Conservation (phyloP, 2,329 filamentous ascomycete species). For the Trichoderma endophyticum region DNA sequence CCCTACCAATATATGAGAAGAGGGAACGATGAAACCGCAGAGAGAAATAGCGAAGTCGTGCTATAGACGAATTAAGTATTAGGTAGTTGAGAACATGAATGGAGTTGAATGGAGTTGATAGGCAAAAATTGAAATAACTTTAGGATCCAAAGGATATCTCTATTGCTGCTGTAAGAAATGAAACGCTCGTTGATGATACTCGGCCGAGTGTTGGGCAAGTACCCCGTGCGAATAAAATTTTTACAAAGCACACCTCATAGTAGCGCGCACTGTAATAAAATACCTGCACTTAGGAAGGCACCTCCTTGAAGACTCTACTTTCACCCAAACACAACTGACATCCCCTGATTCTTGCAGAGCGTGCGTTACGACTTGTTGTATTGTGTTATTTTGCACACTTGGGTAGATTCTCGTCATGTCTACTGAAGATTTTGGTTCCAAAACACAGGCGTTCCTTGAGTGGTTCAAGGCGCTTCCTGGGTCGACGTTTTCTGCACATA, state of each 20-base stretch:
- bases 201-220: neutral
- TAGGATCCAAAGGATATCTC: neutral
- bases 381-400: neutral
- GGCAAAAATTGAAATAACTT: neutral
- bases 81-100: neutral
- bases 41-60: neutral
- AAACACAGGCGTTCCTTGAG: conserved; percentile 45
- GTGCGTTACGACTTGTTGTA: neutral
- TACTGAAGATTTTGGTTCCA: conserved; percentile 38
- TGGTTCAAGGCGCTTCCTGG: conserved; percentile 55
- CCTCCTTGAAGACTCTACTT: neutral
- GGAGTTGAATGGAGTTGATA: neutral
- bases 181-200: neutral
- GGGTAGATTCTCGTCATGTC: conserved; percentile 11
- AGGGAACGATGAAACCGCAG: neutral
- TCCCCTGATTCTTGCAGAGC: neutral
- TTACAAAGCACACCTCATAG: neutral
- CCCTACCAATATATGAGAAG: neutral
- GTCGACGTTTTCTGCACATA: conserved; percentile 51
- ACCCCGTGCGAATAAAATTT: neutral
- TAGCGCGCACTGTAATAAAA: neutral
- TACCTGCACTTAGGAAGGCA: neutral
- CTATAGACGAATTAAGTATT: neutral
- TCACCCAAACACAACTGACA: neutral
- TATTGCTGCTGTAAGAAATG: neutral